Base-by-base conservation (phyloP, 2,329 filamentous ascomycete genomes). In the Beauveria sp. region DNA sequence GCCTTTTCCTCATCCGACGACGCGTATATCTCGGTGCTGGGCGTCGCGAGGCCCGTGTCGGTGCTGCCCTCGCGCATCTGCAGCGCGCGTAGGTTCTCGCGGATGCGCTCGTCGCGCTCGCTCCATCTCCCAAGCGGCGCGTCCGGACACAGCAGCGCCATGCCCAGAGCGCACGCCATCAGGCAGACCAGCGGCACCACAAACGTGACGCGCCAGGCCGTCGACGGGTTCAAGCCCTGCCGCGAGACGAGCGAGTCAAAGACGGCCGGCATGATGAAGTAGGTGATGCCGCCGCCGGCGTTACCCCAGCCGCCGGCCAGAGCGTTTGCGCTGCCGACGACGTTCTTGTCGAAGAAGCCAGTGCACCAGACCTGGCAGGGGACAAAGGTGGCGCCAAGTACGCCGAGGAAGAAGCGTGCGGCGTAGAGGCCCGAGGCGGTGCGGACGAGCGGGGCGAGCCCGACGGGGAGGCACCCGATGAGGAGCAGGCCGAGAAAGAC, bases 331-430 rank as follows among this genome's bases (percentile, higher is more conserved):
- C 90, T 92, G 53, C 92, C 92, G 20, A 96, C 89, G 28, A 96
- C 82, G 68, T 92, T 94, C 77, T 92, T 94, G 76, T 97, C 92
- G 72, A 91, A 96, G 79, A 96, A 96, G 0, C 88, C 91, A 0
- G 91, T 96, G 10, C 88, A 90, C 91, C 92, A 96, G 7, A 96
- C 92, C 71, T 96, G 91, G 72, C 91, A 96, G 14, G 90, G 90
- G 0, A 93, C 90, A 67, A 93, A 93, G 1, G 85, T 84, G 2
- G 87, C 88, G 46, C 90, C 90, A 0, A 93, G 82, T 48, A 93
- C 87, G 63, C 89, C 89, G 64, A 92, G 84, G 74, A 92, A 92
- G 78, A 93, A 93, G 50, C 90, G 84, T 53, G 89, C 82, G 22
- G 83, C 75, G 66, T 91, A 87, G n/a, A 93, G 81, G 9, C 89